phyloP scores from a whole-genome alignment of 805 yeast genomes.

The Zygosaccharomyces bailii region DNA sequence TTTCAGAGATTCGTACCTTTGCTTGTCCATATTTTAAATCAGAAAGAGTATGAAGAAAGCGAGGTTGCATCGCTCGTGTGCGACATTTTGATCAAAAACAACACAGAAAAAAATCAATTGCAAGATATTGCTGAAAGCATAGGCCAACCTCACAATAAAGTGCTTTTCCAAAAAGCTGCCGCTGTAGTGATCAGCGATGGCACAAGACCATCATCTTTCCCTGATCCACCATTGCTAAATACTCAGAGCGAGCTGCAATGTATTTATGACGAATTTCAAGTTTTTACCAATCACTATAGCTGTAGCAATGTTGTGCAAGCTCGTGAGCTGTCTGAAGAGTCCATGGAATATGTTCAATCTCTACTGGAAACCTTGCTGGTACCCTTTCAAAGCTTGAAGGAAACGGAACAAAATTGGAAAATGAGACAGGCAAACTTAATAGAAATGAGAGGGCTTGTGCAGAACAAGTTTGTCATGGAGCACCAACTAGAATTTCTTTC shows the following conservation, averaged over 20 bases:
- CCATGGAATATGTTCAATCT: slow-evolving; percentile 21
- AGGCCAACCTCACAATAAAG: neutral
- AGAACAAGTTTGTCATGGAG: slow-evolving; percentile 11
- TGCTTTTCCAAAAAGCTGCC: slow-evolving; percentile 1
- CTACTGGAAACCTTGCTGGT: slow-evolving; percentile 29
- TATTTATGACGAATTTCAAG: slow-evolving; percentile 18
- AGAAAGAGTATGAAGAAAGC: slow-evolving; percentile 23
- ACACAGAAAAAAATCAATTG: slow-evolving; percentile 11
- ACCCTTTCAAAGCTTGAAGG: slow-evolving; percentile 61
- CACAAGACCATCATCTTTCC: neutral
- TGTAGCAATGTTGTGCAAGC: slow-evolving; percentile 1
- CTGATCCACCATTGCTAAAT: slow-evolving; percentile 18
- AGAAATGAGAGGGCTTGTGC: slow-evolving; percentile 45
- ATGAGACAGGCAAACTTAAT: slow-evolving; percentile 60
- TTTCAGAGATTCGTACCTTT: slow-evolving; percentile 31
- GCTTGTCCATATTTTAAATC: slow-evolving; percentile 32
- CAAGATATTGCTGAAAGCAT: slow-evolving; percentile 6
- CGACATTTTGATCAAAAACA: slow-evolving; percentile 27
- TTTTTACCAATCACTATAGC: slow-evolving; percentile 8
- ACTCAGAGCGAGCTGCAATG: slow-evolving; percentile 22
- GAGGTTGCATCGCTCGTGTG: slow-evolving; percentile 26
- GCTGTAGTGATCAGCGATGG: neutral
- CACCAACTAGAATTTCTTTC: slow-evolving; percentile 43
- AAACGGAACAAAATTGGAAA: slow-evolving; percentile 87
- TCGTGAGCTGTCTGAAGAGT: slow-evolving; percentile 7